Conservation (phyloP, 306 rosid species). For the Dryas drummondii region DNA sequence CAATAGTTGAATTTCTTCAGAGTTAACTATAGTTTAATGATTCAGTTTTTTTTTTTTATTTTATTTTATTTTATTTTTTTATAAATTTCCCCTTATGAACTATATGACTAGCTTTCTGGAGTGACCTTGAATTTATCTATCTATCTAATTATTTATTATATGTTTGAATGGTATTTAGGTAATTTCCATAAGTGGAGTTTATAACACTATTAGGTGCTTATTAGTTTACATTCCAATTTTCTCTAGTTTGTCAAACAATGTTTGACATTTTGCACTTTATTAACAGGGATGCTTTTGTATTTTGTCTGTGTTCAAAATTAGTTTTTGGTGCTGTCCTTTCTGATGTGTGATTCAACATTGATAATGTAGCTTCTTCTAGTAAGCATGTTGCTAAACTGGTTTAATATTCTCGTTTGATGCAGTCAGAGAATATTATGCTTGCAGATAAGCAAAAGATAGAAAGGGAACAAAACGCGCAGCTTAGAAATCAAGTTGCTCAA, state of each 20-base stretch:
- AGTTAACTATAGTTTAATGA: slow-evolving; percentile 1
- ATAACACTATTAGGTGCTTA: no score
- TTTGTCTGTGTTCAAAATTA: not conserved
- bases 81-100: not conserved
- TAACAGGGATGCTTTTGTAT: not conserved
- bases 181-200: no score
- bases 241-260: not conserved
- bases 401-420: slow-evolving; percentile 44
- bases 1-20: not conserved
- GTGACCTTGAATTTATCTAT: no score
- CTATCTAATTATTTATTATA: no score
- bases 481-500: slow-evolving; percentile 90
- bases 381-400: slow-evolving; percentile 33
- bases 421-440: slow-evolving; percentile 78
- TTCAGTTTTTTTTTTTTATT: not conserved
- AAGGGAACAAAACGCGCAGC: slow-evolving; percentile 84
- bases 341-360: slow-evolving; percentile 14
- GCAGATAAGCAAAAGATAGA: slow-evolving; percentile 74
- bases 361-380: slow-evolving; percentile 19
- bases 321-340: not conserved
- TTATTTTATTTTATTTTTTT: no score
- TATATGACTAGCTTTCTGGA: not conserved
- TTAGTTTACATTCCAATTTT: no score
- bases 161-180: no score
- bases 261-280: not conserved